Conservation (phyloP, 768 basidiomycete species). For the Boletus patriciae region DNA sequence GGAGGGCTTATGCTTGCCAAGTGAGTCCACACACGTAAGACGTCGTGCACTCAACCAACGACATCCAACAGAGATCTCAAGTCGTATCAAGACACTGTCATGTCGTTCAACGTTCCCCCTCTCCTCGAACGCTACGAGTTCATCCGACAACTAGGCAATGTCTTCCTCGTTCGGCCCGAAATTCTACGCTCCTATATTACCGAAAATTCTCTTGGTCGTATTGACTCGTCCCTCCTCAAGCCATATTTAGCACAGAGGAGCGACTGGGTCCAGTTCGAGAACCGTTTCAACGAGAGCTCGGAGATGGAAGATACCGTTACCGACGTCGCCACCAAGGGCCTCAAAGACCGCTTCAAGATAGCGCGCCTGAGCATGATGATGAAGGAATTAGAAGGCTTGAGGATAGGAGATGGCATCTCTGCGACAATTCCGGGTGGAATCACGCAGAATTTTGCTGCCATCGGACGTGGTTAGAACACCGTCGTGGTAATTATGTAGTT, state of each 20-base stretch:
- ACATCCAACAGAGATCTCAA: slow-evolving; percentile 76
- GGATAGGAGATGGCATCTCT: slow-evolving; percentile 55
- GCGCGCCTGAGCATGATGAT: slow-evolving; percentile 80
- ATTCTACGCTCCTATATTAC: slow-evolving; percentile 94
- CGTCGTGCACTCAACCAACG: background rate
- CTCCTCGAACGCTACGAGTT: slow-evolving; percentile 97
- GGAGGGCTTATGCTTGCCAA: slow-evolving; percentile 98
- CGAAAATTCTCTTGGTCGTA: slow-evolving; percentile 89
- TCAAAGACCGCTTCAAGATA: slow-evolving; percentile 60
- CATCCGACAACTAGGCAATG: slow-evolving; percentile 93
- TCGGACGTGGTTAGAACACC: slow-evolving; percentile 44
- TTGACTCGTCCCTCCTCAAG: slow-evolving; percentile 81
- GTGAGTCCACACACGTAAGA: slow-evolving; percentile 47
- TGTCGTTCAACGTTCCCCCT: slow-evolving; percentile 77
- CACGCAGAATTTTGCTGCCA: slow-evolving; percentile 51
- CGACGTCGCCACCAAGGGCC: slow-evolving; percentile 43
- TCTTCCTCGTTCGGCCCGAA: slow-evolving; percentile 95
- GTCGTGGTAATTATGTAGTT: background rate
- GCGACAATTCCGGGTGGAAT: slow-evolving; percentile 60
- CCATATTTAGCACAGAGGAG: slow-evolving; percentile 90
- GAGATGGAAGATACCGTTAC: slow-evolving; percentile 44
- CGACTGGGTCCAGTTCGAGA: slow-evolving; percentile 88
- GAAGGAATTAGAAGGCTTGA: slow-evolving; percentile 79
- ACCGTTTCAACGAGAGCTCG: slow-evolving; percentile 66
- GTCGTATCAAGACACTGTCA: slow-evolving; percentile 89